Percentiles rank a stretch among this genome's conserved stretches.
These are phyloP conservation scores for Tulasnella sp. DNA, from an alignment of 768 basidiomycete species.

Conservation along the genomic window DNA sequence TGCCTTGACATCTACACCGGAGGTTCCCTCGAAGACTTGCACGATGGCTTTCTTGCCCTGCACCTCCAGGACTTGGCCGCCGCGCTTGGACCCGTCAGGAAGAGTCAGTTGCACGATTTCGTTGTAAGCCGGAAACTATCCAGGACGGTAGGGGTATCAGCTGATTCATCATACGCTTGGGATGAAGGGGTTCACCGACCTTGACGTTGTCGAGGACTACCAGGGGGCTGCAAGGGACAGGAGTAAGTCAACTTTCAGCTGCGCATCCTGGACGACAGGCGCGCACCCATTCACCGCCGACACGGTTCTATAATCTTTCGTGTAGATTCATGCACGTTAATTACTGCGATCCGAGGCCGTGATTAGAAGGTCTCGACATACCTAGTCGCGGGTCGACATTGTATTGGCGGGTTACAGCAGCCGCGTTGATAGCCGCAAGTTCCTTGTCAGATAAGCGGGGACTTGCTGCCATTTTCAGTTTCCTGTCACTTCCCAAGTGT, in stretches of 20 bases:
- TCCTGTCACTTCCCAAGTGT: background rate
- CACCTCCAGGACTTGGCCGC: slow-evolving; percentile 96
- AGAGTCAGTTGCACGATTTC: slow-evolving; percentile 94
- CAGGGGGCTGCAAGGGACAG: slow-evolving; percentile 53
- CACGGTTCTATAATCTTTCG: slow-evolving; percentile 89
- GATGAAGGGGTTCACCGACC: slow-evolving; percentile 33
- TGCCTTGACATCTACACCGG: slow-evolving; percentile 93
- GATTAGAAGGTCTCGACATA: slow-evolving; percentile 28
- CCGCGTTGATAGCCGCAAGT: slow-evolving; percentile 70
- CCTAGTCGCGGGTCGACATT: slow-evolving; percentile 82
- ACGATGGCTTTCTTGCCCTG: slow-evolving; percentile 98
- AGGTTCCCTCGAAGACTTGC: slow-evolving; percentile 97
- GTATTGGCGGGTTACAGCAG: slow-evolving; percentile 81
- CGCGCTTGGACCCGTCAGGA: slow-evolving; percentile 88
- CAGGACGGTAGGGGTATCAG: slow-evolving; percentile 10
- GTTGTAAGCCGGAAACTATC: slow-evolving; percentile 91
- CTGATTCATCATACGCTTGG: background rate
- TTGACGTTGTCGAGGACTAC: slow-evolving; percentile 98
- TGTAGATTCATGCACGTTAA: background rate
- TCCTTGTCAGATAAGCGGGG: slow-evolving; percentile 39
- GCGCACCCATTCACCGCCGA: slow-evolving; percentile 94
- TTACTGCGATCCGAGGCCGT: slow-evolving; percentile 11
- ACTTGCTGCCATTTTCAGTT: slow-evolving; percentile 5
- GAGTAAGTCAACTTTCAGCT: background rate
- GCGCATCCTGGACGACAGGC: background rate